Percentiles rank a stretch among this genome's conserved stretches.
Evolutionary conservation across 2,329 filamentous ascomycete genomes (phyloP).

Genomic region (Fusarium tjaetaba): DNA sequence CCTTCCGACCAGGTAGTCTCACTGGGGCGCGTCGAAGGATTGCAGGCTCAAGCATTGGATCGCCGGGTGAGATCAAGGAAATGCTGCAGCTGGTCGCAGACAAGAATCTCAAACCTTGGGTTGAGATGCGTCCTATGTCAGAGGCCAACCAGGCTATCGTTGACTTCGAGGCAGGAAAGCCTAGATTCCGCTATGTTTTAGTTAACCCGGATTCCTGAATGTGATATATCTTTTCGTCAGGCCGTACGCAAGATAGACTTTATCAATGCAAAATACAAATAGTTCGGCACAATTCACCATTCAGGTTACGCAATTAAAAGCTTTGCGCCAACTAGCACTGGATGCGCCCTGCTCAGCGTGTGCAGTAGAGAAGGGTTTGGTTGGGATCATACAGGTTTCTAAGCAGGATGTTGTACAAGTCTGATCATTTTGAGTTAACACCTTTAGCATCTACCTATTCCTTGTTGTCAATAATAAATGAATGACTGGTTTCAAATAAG

Average conservation of each 20-base stretch:
- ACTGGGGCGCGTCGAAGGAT: neutral
- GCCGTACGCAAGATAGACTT: accelerated
- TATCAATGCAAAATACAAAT: too few relatives aligned
- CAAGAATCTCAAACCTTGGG: slow-evolving; percentile 65
- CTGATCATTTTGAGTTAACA: too few relatives aligned
- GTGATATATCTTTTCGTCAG: accelerated
- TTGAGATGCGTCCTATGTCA: slow-evolving; percentile 63
- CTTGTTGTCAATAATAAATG: too few relatives aligned
- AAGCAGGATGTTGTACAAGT: too few relatives aligned
- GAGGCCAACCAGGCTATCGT: slow-evolving; percentile 64
- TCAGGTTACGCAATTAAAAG: accelerated
- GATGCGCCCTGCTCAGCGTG: too few relatives aligned
- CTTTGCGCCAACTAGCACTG: accelerated
- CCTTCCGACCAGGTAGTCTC: neutral
- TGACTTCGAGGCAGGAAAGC: slow-evolving; percentile 64
- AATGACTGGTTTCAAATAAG: too few relatives aligned
- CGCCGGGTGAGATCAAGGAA: slow-evolving; percentile 65
- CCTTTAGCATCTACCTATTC: too few relatives aligned
- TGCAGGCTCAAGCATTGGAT: slow-evolving; percentile 56
- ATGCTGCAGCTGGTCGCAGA: slow-evolving; percentile 68
- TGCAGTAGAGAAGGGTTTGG: too few relatives aligned
- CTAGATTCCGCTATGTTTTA: slow-evolving; percentile 58
- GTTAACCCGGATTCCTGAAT: slow-evolving; percentile 38
- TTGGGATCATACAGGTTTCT: too few relatives aligned
- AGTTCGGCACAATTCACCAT: accelerated